Percentiles rank a stretch among this genome's conserved stretches.
Conservation (phyloP, 805 yeast genomes). For the Ogataea salicorniae region DNA sequence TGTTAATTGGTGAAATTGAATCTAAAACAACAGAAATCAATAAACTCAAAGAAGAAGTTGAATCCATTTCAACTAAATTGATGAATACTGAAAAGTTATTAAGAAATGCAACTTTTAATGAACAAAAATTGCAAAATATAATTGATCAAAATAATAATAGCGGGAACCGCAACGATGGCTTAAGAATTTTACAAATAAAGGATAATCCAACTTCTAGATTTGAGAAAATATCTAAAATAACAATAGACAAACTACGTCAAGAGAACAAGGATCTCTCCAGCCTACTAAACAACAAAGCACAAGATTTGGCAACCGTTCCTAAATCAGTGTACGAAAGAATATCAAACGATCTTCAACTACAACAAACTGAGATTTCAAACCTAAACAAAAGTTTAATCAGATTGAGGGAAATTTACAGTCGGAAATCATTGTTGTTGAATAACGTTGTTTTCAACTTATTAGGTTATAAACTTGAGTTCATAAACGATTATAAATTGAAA, state of each 20-base stretch:
- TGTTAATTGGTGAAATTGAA: conserved; percentile 1
- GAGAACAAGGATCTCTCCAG: conserved; percentile 52
- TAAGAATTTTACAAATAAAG: conserved; percentile 49
- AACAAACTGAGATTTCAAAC: conserved; percentile 43
- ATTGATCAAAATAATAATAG: too few species aligned
- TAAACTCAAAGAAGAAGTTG: background rate
- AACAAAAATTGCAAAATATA: too few species aligned
- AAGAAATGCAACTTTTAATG: conserved; percentile 14
- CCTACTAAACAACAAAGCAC: conserved; percentile 18
- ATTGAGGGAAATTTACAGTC: conserved; percentile 51
- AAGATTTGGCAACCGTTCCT: conserved; percentile 39
- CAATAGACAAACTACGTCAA: conserved; percentile 43
- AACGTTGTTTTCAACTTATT: conserved; percentile 61
- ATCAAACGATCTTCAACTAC: conserved; percentile 44
- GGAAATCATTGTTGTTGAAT: conserved; percentile 67
- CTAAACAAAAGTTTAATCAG: conserved; percentile 49
- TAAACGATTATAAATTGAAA: conserved; percentile 51
- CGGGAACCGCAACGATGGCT: too few species aligned
- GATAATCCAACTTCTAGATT: conserved; percentile 60
- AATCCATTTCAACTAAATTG: conserved; percentile 12
- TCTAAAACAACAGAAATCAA: background rate
- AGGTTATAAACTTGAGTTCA: conserved; percentile 70
- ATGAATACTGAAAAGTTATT: conserved; percentile 34
- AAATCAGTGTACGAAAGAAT: conserved; percentile 58
- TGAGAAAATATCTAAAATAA: conserved; percentile 52